Evolutionary conservation across 1,139 yeast genomes (phyloP).

Genomic region (Debaryomyces subglobosus): DNA sequence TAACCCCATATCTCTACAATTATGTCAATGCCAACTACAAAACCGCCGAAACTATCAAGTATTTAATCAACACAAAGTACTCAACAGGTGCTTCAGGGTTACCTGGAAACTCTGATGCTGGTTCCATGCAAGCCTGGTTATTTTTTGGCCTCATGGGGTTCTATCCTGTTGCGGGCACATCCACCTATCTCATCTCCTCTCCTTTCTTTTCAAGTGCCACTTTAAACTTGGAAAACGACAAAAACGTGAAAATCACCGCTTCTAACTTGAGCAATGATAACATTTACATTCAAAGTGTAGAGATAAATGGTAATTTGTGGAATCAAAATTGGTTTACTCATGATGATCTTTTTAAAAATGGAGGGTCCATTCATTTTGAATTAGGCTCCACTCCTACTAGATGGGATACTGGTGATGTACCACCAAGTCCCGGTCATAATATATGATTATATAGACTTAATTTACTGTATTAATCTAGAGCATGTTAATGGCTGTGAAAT

Average conservation of each 20-base stretch:
- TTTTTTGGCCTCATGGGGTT: slow-evolving; percentile 38
- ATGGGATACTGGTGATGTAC: slow-evolving; percentile 29
- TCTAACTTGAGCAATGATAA: slow-evolving; percentile 24
- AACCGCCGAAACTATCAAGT: slow-evolving; percentile 35
- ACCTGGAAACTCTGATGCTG: slow-evolving; percentile 46
- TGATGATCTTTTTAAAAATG: slow-evolving; percentile 30
- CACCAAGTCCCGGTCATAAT: slow-evolving; percentile 33
- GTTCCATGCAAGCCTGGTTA: slow-evolving; percentile 45
- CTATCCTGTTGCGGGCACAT: slow-evolving; percentile 42
- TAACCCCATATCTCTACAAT: slow-evolving; percentile 36
- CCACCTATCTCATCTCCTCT: slow-evolving; percentile 35
- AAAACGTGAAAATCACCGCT: slow-evolving; percentile 29
- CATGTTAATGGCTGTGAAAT: slow-evolving; percentile 6
- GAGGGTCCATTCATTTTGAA: slow-evolving; percentile 32
- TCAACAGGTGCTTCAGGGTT: slow-evolving; percentile 27
- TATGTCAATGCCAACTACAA: slow-evolving; percentile 30
- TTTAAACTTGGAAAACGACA: slow-evolving; percentile 29
- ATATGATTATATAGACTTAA: neutral
- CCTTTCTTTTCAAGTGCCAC: slow-evolving; percentile 33
- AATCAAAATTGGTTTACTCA: slow-evolving; percentile 38
- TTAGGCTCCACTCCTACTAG: slow-evolving; percentile 24
- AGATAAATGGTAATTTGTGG: slow-evolving; percentile 30
- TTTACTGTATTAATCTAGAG: neutral
- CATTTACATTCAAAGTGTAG: slow-evolving; percentile 30
- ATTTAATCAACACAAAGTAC: slow-evolving; percentile 32